These are phyloP conservation scores for Endothia cerciana DNA, from an alignment of 2,329 filamentous ascomycete species.

Conservation along the genomic window DNA sequence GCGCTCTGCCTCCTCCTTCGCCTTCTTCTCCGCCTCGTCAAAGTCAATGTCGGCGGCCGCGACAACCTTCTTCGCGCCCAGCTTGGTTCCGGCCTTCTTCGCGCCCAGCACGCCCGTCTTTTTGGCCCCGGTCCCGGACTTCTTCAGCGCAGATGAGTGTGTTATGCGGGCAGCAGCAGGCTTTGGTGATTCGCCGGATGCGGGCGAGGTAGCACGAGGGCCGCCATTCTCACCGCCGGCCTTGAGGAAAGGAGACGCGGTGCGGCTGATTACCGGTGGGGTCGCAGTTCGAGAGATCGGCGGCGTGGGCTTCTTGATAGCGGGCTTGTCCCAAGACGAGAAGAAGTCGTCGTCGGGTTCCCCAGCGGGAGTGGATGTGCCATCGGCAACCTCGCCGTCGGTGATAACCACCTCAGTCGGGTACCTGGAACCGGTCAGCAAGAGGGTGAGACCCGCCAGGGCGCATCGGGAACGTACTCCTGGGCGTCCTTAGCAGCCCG, in stretches of 20 bases:
- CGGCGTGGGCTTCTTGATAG: conserved; percentile 94
- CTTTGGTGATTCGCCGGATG: conserved; percentile 54
- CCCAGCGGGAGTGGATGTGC: conserved; percentile 74
- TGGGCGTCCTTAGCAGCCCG: conserved; percentile 81
- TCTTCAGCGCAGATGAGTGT: conserved; percentile 80
- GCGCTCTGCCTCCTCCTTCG: conserved; percentile 94
- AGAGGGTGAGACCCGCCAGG: conserved; percentile 3
- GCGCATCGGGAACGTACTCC: conserved; percentile 62
- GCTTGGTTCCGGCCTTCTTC: conserved; percentile 78
- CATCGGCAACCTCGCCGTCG: conserved; percentile 69
- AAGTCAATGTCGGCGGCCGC: conserved; percentile 84
- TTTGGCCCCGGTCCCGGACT: conserved; percentile 70
- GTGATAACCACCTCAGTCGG: conserved; percentile 84
- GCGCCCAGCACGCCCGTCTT: conserved; percentile 85
- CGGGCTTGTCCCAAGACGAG: conserved; percentile 97
- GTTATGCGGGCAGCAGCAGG: conserved; percentile 71
- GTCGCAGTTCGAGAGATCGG: conserved; percentile 89
- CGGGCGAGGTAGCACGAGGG: conserved; percentile 81
- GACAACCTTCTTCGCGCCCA: conserved; percentile 87
- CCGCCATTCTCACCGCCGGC: conserved; percentile 66
- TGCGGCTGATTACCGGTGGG: conserved; percentile 78
- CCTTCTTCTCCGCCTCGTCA: conserved; percentile 95
- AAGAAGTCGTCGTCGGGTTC: conserved; percentile 94
- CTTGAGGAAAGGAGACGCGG: conserved; percentile 87
- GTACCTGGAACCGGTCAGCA: conserved; percentile 58